A percentile compares a stretch with the other conserved stretches of the same genome.
These are phyloP conservation scores for Arabidopsis thaliana DNA, from an alignment of 345 rosid species.

Conservation along the genomic window DNA sequence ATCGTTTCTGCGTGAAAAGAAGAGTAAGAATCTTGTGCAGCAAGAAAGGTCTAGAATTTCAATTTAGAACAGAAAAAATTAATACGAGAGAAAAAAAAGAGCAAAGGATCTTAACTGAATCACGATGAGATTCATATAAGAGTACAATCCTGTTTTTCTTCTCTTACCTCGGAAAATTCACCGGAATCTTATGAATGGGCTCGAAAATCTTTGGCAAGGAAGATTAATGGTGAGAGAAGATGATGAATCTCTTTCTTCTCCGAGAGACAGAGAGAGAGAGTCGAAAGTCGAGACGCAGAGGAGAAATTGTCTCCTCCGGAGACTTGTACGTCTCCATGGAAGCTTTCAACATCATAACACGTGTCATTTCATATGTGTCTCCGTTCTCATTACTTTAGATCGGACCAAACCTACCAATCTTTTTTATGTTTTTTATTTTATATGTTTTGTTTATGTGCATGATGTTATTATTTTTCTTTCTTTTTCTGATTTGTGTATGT, in stretches of 20 bases:
- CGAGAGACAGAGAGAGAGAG: neutral
- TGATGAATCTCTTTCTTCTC: constrained; percentile 25
- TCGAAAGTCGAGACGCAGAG: constrained; percentile 1
- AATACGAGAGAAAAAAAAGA: neutral
- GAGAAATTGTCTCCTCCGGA: constrained; percentile 24
- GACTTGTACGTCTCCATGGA: constrained; percentile 29
- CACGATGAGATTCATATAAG: neutral
- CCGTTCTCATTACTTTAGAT: neutral
- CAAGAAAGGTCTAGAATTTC: constrained; percentile 23
- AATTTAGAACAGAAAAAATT: neutral
- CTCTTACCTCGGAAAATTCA: constrained; percentile 10
- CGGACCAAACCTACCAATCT: constrained; percentile 21
- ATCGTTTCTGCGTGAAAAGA: constrained; percentile 1
- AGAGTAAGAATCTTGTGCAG: constrained; percentile 4
- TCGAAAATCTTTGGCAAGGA: neutral
- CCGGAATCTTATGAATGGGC: constrained; percentile 5
- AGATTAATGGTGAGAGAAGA: constrained; percentile 13
- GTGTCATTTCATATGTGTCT: constrained; percentile 6
- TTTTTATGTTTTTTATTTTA: neutral
- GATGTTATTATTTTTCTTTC: neutral
- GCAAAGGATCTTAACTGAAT: neutral
- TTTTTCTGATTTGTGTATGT: neutral
- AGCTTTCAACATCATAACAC: constrained; percentile 31
- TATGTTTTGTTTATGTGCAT: neutral
- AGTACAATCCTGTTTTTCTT: neutral